Evolutionary conservation across 192 early-diverging fungal species (phyloP).

Genomic region (Dissophora ornata): DNA sequence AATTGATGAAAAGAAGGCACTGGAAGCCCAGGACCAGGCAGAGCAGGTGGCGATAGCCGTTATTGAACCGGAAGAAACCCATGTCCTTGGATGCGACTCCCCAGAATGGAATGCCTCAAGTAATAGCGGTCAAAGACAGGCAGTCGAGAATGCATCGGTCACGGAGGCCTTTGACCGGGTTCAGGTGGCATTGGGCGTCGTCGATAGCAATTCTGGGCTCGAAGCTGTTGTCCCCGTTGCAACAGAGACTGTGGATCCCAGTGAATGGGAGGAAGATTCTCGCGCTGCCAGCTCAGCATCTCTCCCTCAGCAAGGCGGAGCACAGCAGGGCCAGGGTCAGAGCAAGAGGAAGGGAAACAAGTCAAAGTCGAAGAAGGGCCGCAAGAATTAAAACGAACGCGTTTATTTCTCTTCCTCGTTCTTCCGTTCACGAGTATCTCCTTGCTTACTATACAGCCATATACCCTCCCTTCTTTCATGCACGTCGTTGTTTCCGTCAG

Average conservation of each 20-base stretch:
- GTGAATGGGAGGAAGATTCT: conserved; percentile 13
- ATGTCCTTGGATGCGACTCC: conserved; percentile 37
- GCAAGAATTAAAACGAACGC: conserved; percentile 21
- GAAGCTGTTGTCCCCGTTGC: background rate
- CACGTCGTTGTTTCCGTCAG: too few species aligned
- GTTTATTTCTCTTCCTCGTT: background rate
- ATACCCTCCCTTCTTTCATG: too few species aligned
- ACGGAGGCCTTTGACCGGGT: conserved; percentile 6
- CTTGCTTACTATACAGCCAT: too few species aligned
- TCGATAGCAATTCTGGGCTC: background rate
- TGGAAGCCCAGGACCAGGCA: conserved; percentile 15
- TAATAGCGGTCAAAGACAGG: background rate
- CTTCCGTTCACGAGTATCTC: too few species aligned
- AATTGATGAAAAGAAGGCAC: conserved; percentile 22
- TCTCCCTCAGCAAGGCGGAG: background rate
- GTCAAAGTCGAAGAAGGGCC: conserved; percentile 24
- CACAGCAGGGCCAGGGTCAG: background rate
- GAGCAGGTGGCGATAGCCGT: background rate
- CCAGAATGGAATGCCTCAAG: conserved; percentile 18
- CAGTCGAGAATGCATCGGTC: background rate
- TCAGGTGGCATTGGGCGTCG: background rate
- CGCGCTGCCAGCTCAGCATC: background rate
- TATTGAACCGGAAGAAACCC: conserved; percentile 18
- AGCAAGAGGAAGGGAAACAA: conserved; percentile 35
- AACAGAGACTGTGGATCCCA: conserved; percentile 7